Conservation (phyloP, 139 green algal species). For the Chlorella sp. region DNA sequence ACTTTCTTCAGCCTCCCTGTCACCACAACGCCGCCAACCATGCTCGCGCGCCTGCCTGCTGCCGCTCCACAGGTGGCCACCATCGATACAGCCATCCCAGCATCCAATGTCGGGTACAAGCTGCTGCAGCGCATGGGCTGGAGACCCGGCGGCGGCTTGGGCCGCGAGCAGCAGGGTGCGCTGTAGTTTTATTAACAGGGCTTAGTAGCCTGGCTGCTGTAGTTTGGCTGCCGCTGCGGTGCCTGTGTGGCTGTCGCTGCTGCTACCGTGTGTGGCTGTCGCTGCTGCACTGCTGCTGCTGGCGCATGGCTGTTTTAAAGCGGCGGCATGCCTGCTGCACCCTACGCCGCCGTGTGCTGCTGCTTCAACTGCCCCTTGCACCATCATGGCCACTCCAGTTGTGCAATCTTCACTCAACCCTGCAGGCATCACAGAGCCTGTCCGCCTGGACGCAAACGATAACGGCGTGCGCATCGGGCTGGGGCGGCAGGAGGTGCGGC, state of each 20-base stretch:
- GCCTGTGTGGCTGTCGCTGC: too few relatives aligned
- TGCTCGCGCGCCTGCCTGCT: too few relatives aligned
- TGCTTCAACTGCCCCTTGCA: too few relatives aligned
- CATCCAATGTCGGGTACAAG: constrained; percentile 80
- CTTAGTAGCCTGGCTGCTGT: too few relatives aligned
- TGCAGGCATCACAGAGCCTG: constrained; percentile 82
- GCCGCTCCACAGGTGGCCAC: constrained; percentile 1
- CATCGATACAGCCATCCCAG: constrained; percentile 52
- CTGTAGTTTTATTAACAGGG: too few relatives aligned
- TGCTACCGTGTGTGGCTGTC: too few relatives aligned
- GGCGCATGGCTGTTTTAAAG: background rate
- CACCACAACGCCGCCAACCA: too few relatives aligned
- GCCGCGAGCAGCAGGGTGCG: constrained; percentile 45
- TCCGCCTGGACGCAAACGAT: constrained; percentile 67
- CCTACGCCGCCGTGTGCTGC: too few relatives aligned
- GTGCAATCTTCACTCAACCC: too few relatives aligned
- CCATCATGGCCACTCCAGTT: too few relatives aligned
- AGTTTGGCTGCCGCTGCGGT: background rate
- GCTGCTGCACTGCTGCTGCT: background rate
- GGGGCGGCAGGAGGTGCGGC: constrained; percentile 78
- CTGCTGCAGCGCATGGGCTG: constrained; percentile 90
- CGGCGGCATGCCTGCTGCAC: too few relatives aligned
- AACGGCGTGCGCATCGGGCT: constrained; percentile 75
- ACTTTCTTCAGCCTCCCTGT: too few relatives aligned
- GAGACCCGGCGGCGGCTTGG: constrained; percentile 78